Conservation (phyloP, 352 stramenopile species). For the Globisporangium spiculum region DNA sequence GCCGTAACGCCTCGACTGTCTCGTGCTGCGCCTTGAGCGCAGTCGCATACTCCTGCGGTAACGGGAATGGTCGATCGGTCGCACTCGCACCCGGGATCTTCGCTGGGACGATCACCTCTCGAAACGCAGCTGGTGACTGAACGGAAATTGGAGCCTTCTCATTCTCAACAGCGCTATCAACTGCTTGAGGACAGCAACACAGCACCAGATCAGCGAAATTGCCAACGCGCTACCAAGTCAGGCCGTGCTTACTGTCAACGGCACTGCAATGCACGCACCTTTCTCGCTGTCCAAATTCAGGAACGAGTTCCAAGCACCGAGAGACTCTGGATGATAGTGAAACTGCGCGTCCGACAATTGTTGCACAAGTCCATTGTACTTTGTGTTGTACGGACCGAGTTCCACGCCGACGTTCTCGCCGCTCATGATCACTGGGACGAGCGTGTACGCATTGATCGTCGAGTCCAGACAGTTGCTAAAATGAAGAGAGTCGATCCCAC, state of each 20-base stretch:
- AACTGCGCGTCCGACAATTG: conserved; percentile 57
- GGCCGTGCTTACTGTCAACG: background rate
- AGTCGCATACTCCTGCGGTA: conserved; percentile 68
- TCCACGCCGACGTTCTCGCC: conserved; percentile 94
- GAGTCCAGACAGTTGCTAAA: conserved; percentile 93
- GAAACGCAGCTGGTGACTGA: conserved; percentile 55
- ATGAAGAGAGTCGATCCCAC: conserved; percentile 17
- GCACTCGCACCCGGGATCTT: conserved; percentile 42
- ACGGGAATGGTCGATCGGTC: conserved; percentile 69
- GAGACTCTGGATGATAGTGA: conserved; percentile 38
- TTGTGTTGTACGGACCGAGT: conserved; percentile 95
- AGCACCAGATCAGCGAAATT: background rate
- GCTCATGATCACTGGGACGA: conserved; percentile 89
- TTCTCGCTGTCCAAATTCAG: conserved; percentile 68
- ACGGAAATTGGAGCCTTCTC: conserved; percentile 60
- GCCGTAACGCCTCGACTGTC: conserved; percentile 68
- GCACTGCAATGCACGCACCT: conserved; percentile 26
- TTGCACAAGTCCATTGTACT: conserved; percentile 89
- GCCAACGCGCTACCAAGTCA: background rate
- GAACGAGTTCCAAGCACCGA: conserved; percentile 62
- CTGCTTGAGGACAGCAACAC: background rate
- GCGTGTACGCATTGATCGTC: conserved; percentile 90
- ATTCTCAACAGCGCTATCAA: conserved; percentile 36
- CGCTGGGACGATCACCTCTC: conserved; percentile 66
- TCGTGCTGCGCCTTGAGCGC: conserved; percentile 68